phyloP scores from a whole-genome alignment of 2,329 filamentous ascomycete genomes.

The Sarocladiaceae sp. region DNA sequence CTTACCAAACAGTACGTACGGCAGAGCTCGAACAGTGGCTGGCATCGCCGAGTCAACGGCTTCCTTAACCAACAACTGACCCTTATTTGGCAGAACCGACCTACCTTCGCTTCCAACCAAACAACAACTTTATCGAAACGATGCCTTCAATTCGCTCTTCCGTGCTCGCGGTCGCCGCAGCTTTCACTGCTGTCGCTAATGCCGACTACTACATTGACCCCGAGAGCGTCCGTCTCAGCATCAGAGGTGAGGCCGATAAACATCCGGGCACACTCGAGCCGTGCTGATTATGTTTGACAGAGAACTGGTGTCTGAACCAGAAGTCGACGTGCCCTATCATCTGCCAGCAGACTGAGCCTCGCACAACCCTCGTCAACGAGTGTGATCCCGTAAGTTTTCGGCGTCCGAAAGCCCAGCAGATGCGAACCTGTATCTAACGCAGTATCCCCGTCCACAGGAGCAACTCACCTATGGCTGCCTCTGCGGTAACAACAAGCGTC shows the following conservation, averaged over 20 bases:
- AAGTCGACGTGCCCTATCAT: slow-evolving; percentile 64
- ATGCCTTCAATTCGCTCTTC: slow-evolving; percentile 54
- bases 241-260: slow-evolving; percentile 42
- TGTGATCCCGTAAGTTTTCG: slow-evolving; percentile 57
- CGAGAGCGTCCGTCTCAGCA: slow-evolving; percentile 46
- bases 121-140: slow-evolving; percentile 12
- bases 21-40: too few species aligned
- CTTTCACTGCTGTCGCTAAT: slow-evolving; percentile 48
- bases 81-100: not conserved
- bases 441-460: slow-evolving; percentile 41
- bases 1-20: too few species aligned
- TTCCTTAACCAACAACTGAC: too few species aligned
- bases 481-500: slow-evolving; percentile 61
- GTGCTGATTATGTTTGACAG: slow-evolving; percentile 26
- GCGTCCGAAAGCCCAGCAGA: not conserved
- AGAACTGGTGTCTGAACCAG: slow-evolving; percentile 63
- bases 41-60: too few species aligned
- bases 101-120: not conserved
- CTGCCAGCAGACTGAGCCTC: slow-evolving; percentile 56
- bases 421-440: too few species aligned
- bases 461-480: slow-evolving; percentile 67
- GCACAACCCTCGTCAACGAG: slow-evolving; percentile 54
- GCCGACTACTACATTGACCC: slow-evolving; percentile 61
- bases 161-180: slow-evolving; percentile 49
- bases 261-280: not conserved